phyloP scores from a whole-genome alignment of 495 filamentous ascomycete species.

The Venustampulla echinocandica region DNA sequence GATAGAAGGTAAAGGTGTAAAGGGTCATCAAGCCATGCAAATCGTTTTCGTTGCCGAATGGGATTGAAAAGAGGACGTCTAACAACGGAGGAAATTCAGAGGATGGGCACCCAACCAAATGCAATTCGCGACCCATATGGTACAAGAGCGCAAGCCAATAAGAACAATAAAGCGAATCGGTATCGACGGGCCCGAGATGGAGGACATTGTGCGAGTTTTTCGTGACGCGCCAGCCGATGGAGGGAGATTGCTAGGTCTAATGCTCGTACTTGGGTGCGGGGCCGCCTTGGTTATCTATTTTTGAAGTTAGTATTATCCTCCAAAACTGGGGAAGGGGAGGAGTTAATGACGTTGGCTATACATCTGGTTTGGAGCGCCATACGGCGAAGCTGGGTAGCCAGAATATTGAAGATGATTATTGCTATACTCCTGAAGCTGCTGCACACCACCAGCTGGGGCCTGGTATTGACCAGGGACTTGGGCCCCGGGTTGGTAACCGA shows the following conservation, averaged over 20 bases:
- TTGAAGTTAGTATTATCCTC: slow-evolving; percentile 16
- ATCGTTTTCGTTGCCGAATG: slow-evolving; percentile 23
- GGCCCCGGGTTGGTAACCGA: slow-evolving; percentile 66
- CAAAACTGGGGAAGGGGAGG: slow-evolving; percentile 18
- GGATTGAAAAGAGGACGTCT: slow-evolving; percentile 16
- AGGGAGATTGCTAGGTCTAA: slow-evolving; percentile 11
- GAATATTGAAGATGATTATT: slow-evolving; percentile 39
- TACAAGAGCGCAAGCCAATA: slow-evolving; percentile 17
- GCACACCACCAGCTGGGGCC: slow-evolving; percentile 51
- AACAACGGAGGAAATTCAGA: slow-evolving; percentile 16
- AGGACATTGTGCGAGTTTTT: slow-evolving; percentile 2
- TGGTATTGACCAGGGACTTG: slow-evolving; percentile 60
- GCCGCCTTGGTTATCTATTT: slow-evolving; percentile 22
- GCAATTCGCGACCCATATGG: slow-evolving; percentile 25
- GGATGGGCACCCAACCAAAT: slow-evolving; percentile 23
- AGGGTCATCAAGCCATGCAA: slow-evolving; percentile 26
- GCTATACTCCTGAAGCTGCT: slow-evolving; percentile 57
- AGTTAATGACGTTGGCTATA: slow-evolving; percentile 64
- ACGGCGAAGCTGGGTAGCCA: slow-evolving; percentile 66
- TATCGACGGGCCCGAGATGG: not conserved
- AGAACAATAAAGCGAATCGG: slow-evolving; percentile 9
- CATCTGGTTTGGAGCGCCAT: slow-evolving; percentile 62
- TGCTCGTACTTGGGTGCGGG: slow-evolving; percentile 24
- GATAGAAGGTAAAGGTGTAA: slow-evolving; percentile 15
- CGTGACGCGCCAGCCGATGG: slow-evolving; percentile 5